Base-by-base conservation (phyloP, 2,329 filamentous ascomycete species). In the Chaetomium sp. region DNA sequence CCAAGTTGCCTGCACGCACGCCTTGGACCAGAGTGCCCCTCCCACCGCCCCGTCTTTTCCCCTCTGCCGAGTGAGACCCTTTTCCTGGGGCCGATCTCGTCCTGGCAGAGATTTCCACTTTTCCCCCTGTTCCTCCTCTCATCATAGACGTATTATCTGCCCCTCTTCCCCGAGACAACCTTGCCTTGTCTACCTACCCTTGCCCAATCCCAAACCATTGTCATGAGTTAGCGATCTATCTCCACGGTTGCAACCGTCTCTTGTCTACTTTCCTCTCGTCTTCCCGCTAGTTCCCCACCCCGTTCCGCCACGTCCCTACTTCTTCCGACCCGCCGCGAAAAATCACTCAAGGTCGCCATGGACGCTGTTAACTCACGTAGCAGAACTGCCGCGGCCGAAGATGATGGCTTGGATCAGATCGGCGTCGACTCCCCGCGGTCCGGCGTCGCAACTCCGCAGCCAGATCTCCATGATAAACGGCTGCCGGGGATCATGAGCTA, bases 401-500 rank as follows among this genome's bases (percentile, higher is more conserved):
- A 94, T 74, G 90, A 92, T 76, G 84, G 82, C 73, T 82, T 83
- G 76, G 90, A 93, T 77, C 88, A 92, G 72, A 90, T 92, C 76
- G 91, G 92, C 75, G 91, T 90, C 77, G 90, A 92, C 72, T 93
- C 91, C 61, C 95, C 93, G 73, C 90, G 93, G 74, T 96, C 93
- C 72, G 93, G 93, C 74, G 87, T 96, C 77, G 91, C 92, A 71
- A 99, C 95, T 68, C 95, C 95, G 71, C 91, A 93, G 75, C 95
- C 95, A 71, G 94, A 98, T 80, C 89, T 90, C 69, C 89, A 91
- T 75, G 95, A 99, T 82, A 97, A 97, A 82, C 90, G 95, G 80
- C 84, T 96, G 76, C 95, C 95, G 72, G 92, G 93, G 77, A 96
- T 98, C 82, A 90, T 95, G 85, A 96, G 90, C 84, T 97, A 95